Evolutionary conservation across 495 filamentous ascomycete genomes (phyloP), one percentile per base, ranked within the genome.

Genomic region (Penicillium dipodomyicola): DNA sequence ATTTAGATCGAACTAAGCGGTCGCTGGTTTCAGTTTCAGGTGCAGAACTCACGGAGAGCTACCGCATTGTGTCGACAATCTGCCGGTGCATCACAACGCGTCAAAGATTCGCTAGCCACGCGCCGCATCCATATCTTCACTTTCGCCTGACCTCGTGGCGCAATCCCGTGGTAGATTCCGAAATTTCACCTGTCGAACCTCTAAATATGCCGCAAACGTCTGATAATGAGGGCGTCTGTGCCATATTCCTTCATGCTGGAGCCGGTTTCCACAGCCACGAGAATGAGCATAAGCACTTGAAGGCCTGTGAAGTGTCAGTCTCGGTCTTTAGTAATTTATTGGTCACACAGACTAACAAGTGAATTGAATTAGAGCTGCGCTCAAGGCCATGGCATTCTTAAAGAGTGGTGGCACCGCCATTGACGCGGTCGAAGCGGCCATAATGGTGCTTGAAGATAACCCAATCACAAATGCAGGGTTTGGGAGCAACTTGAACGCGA

Each of bases 401-500:
- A 84, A 78, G 45, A 82, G 81, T 65, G 95, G 94, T 5, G 90
- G 85, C 17, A 82, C 84, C 46, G 90, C 92, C 4, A 75, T 94
- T 22, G 90, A 97, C 57, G 94, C 94, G n/a, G 91, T 96, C 29
- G 94, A 97, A 70, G 84, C 88, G 49, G 92, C 95, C 27, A 82
- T 98, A 56, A 88, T 84, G 63, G 78, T 87, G 17, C 81, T 98
- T 37, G 94, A 98, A 69, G 89, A 98, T 65, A 84, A 86, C 44
- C 90, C 96, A 61, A 96, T 98, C 64, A 97, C 95, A 22, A 98
- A 98, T 71, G 87, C 92, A 15, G 94, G 95, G 15, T 97, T 87
- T 63, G 95, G 95, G 32, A 97, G 95, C 74, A 98, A 98, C 64
- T 73, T 97, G n/a, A 84, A 87, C 45, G 86, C 92, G 49, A 87